Conservation (phyloP, 805 yeast species). For the Lachancea waltii region DNA sequence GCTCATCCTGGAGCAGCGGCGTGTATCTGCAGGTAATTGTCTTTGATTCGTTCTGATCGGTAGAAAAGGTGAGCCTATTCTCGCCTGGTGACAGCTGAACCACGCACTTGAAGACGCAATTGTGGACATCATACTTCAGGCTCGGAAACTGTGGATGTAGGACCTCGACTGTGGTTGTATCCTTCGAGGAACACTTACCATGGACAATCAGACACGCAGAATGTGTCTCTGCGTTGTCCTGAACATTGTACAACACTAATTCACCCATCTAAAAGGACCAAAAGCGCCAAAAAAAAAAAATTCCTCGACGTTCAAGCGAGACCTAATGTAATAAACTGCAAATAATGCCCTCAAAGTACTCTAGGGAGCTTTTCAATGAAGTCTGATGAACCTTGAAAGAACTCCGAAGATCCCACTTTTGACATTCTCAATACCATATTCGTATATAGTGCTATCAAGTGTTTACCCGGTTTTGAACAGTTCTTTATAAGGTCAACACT, state of each 20-base stretch:
- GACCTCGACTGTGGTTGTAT: slow-evolving; percentile 39
- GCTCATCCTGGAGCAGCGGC: slow-evolving; percentile 60
- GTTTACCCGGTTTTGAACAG: neutral
- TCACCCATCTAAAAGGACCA: slow-evolving; percentile 7
- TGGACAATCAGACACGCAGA: slow-evolving; percentile 46
- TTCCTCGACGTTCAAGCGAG: too few relatives aligned
- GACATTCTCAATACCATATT: neutral
- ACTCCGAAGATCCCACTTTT: neutral
- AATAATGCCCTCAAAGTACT: too few relatives aligned
- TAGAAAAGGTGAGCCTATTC: slow-evolving; percentile 47
- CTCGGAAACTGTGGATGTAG: slow-evolving; percentile 48
- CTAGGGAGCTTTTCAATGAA: too few relatives aligned
- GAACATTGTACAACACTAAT: slow-evolving; percentile 32
- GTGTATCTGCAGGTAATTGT: slow-evolving; percentile 39
- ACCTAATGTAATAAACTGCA: too few relatives aligned
- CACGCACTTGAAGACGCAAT: slow-evolving; percentile 67
- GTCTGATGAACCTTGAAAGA: too few relatives aligned
- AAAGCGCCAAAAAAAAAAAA: neutral
- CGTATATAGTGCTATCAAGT: neutral
- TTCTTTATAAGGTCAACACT: too few relatives aligned
- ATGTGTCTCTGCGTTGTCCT: slow-evolving; percentile 34
- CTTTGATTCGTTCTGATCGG: slow-evolving; percentile 37
- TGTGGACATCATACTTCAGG: slow-evolving; percentile 60
- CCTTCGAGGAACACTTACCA: slow-evolving; percentile 35
- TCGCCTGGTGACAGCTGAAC: slow-evolving; percentile 65